Evolutionary conservation across 352 stramenopile genomes (phyloP), one percentile per base, ranked within the genome.

Genomic region (Blastocystis sp.): DNA sequence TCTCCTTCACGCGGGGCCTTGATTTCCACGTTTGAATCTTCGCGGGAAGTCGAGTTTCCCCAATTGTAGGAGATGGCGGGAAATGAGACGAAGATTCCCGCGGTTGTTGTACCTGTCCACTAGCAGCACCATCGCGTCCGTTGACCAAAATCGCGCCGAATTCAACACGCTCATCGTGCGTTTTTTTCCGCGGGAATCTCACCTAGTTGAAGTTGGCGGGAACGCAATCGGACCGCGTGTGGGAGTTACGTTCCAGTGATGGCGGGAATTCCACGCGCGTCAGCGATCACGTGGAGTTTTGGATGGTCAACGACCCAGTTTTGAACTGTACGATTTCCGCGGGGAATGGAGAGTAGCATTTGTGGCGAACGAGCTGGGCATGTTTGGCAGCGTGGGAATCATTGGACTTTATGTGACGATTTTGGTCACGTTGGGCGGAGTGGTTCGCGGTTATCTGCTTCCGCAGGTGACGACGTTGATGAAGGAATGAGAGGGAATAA

Each of bases 31-130:
- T 16, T 64, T 21, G 1, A 2, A 29, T 64, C 16, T 40, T 54
- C 36, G 8, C 4, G 21, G 34, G 32, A 49, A n/a, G 24, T 78
- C 3, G 67, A 63, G 4, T 6, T 78, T 11, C 67, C 67, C 3
- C 27, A 38, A 59, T 61, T 78, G 67, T 78, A 32, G 3, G 4
- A 8, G 27, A 36, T 57, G 21, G 38, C 1, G 1, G 14, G 21
- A 11, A 32, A 8, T 42, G 21, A 76, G 24, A 24, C 1, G 24
- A 4, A 78, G 67, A 40, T 78, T 78, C 42, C 67, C 67, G 32
- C 67, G 67, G 36, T 78, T 78, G 57, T 78, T 78, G 14, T 78
- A 78, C 34, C 67, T 78, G 4, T 78, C 67, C 11, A 63, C n/a
- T 27, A 56, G 34, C 6, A 8, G 36, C n/a, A 59, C n/a, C 4